Conservation (phyloP, 257 asterid genomes). For the Henckelia pumila region DNA sequence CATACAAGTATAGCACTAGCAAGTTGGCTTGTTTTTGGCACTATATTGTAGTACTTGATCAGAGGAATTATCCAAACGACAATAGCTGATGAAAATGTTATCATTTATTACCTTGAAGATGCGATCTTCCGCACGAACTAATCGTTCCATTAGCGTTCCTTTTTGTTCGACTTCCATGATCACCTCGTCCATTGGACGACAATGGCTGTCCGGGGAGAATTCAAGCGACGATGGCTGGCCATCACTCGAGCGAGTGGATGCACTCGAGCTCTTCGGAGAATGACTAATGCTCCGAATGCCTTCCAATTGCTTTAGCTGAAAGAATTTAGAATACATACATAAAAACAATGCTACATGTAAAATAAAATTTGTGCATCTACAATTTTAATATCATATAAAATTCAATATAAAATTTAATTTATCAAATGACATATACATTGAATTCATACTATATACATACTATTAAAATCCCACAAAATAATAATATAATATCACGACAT, state of each 20-base stretch:
- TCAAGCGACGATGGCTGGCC: slow-evolving; percentile 38
- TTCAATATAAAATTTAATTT: too few relatives aligned
- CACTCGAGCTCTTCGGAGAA: slow-evolving; percentile 56
- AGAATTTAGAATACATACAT: background rate
- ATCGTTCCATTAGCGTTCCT: slow-evolving; percentile 59
- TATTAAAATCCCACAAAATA: too few relatives aligned
- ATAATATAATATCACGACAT: too few relatives aligned
- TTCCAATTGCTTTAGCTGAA: slow-evolving; percentile 61
- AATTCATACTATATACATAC: too few relatives aligned
- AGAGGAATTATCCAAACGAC: too few relatives aligned
- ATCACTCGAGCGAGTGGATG: slow-evolving; percentile 25
- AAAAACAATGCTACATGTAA: too few relatives aligned
- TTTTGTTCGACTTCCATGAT: slow-evolving; percentile 53
- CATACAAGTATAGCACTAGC: too few relatives aligned
- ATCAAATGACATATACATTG: too few relatives aligned
- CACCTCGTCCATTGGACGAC: slow-evolving; percentile 62
- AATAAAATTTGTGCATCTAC: too few relatives aligned
- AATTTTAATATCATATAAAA: too few relatives aligned
- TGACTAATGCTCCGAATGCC: slow-evolving; percentile 32
- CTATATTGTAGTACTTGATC: too few relatives aligned
- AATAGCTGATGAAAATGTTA: background rate
- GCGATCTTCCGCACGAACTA: slow-evolving; percentile 57
- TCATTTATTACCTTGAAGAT: slow-evolving; percentile 45
- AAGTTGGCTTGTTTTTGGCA: too few relatives aligned
- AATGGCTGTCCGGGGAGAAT: slow-evolving; percentile 48